These are phyloP conservation scores for Elongisporangium senticosum DNA, from an alignment of 352 stramenopile genomes.

Conservation along the genomic window DNA sequence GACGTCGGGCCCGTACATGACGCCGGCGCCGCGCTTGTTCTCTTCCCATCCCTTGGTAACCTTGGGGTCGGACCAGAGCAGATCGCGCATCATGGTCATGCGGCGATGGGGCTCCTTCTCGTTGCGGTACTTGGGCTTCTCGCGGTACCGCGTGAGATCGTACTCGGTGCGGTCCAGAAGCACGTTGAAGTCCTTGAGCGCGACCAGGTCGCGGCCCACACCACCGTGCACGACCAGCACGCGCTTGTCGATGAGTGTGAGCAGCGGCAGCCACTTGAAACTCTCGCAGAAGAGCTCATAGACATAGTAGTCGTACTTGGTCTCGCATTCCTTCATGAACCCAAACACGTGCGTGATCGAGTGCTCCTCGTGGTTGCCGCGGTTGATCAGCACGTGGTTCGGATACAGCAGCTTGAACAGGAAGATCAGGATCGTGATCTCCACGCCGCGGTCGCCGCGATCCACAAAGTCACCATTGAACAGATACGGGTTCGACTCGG, in stretches of 20 bases:
- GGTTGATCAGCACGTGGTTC: slow-evolving; percentile 66
- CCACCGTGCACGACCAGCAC: slow-evolving; percentile 75
- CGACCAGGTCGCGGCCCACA: slow-evolving; percentile 56
- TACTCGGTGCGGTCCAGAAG: slow-evolving; percentile 54
- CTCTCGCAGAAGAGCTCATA: slow-evolving; percentile 82
- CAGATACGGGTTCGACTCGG: slow-evolving; percentile 71
- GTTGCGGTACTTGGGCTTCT: slow-evolving; percentile 42
- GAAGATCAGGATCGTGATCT: slow-evolving; percentile 79
- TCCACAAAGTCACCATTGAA: slow-evolving; percentile 88
- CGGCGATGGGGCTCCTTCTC: slow-evolving; percentile 47
- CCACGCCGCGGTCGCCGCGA: slow-evolving; percentile 67
- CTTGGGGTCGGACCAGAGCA: slow-evolving; percentile 82
- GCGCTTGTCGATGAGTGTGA: slow-evolving; percentile 66
- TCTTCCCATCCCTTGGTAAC: slow-evolving; percentile 57
- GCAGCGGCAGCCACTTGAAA: slow-evolving; percentile 70
- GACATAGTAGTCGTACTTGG: slow-evolving; percentile 77
- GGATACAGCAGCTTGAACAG: slow-evolving; percentile 79
- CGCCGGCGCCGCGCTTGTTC: slow-evolving; percentile 77
- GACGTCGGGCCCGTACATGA: slow-evolving; percentile 69
- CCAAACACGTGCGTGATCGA: slow-evolving; percentile 85
- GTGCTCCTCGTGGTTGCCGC: slow-evolving; percentile 84
- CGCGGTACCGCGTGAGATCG: slow-evolving; percentile 68
- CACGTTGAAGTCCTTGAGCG: slow-evolving; percentile 52
- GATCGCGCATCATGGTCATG: slow-evolving; percentile 74
- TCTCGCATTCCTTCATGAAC: slow-evolving; percentile 83